Conservation (phyloP, 2,329 filamentous ascomycete species). For the Penicillium sp. region DNA sequence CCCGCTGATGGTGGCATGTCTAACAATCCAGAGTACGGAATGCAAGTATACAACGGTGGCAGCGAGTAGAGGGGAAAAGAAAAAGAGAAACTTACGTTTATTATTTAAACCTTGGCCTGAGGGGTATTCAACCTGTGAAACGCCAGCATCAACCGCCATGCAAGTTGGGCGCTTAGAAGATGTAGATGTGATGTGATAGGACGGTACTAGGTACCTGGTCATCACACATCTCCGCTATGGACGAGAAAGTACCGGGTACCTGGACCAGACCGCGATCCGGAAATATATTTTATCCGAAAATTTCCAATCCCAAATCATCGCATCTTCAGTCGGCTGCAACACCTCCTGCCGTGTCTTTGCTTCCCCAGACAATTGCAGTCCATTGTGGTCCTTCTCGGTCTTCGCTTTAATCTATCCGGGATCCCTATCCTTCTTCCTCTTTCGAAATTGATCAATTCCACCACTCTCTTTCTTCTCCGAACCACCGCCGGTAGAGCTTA, state of each 20-base stretch:
- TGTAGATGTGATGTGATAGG: conserved; percentile 21
- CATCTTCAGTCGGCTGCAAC: conserved; percentile 5
- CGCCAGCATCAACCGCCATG: conserved; percentile 20
- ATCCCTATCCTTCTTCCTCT: not conserved
- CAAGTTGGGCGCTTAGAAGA: conserved; percentile 24
- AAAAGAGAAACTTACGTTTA: conserved; percentile 9
- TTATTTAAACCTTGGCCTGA: conserved; percentile 19
- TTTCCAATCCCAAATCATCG: conserved; percentile 29
- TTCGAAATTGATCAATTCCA: not conserved
- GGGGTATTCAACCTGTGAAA: conserved; percentile 22
- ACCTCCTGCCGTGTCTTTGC: conserved; percentile 2
- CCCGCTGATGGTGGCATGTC: conserved; percentile 49
- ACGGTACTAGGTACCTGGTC: conserved; percentile 12
- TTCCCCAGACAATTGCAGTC: conserved; percentile 4
- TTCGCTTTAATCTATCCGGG: not conserved
- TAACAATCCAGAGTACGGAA: conserved; percentile 5
- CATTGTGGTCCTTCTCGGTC: not conserved
- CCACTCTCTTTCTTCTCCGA: conserved; percentile 9
- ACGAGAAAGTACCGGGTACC: conserved; percentile 10
- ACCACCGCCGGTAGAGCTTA: conserved; percentile 20
- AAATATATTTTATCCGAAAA: conserved; percentile 38
- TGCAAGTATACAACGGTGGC: not conserved
- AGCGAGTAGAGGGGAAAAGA: conserved; percentile 1
- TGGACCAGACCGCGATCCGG: conserved; percentile 6
- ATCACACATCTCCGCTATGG: conserved; percentile 8